Percentiles rank a stretch among this genome's conserved stretches.
phyloP scores from a whole-genome alignment of 306 rosid species.

The Crotalaria pallida region DNA sequence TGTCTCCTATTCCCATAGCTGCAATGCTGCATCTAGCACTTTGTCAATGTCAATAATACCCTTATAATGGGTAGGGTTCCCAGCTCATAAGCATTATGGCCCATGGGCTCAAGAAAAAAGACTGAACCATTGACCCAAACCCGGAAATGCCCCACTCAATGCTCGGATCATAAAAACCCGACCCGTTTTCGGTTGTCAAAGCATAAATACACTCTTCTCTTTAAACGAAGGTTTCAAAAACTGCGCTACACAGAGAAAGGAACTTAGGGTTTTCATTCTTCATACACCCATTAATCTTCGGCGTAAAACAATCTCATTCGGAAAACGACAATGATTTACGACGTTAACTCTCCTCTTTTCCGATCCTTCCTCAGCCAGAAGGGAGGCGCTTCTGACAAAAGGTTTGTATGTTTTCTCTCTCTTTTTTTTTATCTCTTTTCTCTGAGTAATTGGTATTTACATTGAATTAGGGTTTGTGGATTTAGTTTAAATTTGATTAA shows the following conservation, averaged over 20 bases:
- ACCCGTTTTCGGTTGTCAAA: neutral
- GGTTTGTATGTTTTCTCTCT: no score
- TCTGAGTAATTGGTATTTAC: neutral
- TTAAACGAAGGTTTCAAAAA: neutral
- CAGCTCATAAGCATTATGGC: no score
- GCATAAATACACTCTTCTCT: neutral
- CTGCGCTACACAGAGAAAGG: neutral
- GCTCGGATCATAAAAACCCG: no score
- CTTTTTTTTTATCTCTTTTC: neutral
- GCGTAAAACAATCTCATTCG: neutral
- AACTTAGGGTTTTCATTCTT: conserved; percentile 47
- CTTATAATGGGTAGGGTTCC: no score
- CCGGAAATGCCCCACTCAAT: no score
- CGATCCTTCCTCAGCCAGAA: conserved; percentile 99
- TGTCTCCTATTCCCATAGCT: no score
- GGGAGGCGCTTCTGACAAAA: conserved; percentile 92
- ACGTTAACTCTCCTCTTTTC: conserved; percentile 92
- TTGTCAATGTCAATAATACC: no score
- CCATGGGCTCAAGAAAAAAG: no score
- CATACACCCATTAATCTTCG: no score
- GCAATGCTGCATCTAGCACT: no score
- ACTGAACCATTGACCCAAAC: no score
- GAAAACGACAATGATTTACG: conserved; percentile 70
- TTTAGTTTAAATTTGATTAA: neutral
- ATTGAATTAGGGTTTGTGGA: neutral